Conservation (phyloP, 257 asterid species). For the Scutellaria galericulata region DNA sequence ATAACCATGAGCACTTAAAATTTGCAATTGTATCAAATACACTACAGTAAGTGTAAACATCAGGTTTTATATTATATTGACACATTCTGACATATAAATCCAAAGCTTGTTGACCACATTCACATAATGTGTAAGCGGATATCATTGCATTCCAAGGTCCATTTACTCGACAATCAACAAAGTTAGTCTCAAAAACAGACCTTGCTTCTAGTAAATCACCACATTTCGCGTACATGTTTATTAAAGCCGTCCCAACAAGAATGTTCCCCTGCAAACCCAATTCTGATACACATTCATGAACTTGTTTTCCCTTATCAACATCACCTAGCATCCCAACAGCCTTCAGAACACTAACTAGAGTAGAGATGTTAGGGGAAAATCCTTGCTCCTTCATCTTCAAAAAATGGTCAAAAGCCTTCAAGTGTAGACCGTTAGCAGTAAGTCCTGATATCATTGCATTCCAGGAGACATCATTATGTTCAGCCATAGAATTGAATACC, state of each 20-base stretch:
- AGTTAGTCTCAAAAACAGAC: constrained; percentile 42
- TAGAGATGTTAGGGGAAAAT: constrained; percentile 46
- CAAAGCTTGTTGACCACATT: constrained; percentile 46
- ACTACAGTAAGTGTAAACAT: constrained; percentile 58
- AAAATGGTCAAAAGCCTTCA: constrained; percentile 51
- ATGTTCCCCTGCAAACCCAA: constrained; percentile 45
- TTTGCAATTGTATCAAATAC: constrained; percentile 52
- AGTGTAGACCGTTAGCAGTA: constrained; percentile 50
- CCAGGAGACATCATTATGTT: constrained; percentile 56
- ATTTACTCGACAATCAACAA: constrained; percentile 42
- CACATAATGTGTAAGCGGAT: constrained; percentile 44
- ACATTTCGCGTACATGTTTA: constrained; percentile 59
- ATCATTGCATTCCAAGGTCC: constrained; percentile 70
- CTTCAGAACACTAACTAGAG: constrained; percentile 53
- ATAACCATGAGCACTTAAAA: constrained; percentile 43
- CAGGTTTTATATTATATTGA: constrained; percentile 41
- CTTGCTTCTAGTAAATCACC: constrained; percentile 50
- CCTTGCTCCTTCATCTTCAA: constrained; percentile 52
- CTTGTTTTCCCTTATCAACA: constrained; percentile 46
- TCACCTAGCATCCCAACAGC: constrained; percentile 56
- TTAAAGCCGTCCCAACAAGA: constrained; percentile 56
- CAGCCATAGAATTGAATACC: constrained; percentile 52
- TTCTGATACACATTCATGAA: constrained; percentile 47
- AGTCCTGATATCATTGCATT: constrained; percentile 67
- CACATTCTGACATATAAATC: constrained; percentile 46